phyloP scores from a whole-genome alignment of 1,139 yeast genomes.

The Saccharomycopsis hybrid region DNA sequence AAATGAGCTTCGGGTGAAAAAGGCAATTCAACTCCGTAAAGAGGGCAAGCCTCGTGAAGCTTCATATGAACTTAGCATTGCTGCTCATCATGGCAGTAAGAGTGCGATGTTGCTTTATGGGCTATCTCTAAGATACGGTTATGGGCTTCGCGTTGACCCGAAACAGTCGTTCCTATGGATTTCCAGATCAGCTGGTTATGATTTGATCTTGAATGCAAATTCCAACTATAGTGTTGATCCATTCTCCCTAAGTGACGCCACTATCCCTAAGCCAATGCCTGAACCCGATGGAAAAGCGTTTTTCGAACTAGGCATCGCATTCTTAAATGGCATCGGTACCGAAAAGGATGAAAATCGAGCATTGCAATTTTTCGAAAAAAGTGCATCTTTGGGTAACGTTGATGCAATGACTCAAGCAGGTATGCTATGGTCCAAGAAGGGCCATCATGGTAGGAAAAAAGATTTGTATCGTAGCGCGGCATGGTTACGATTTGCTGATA shows the following conservation, averaged over 20 bases:
- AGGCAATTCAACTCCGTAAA: conserved; percentile 34
- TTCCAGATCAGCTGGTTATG: conserved; percentile 38
- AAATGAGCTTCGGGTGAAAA: conserved; percentile 31
- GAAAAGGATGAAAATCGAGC: conserved; percentile 53
- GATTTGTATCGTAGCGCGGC: conserved; percentile 62
- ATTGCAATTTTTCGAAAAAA: conserved; percentile 52
- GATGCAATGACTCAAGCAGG: conserved; percentile 73
- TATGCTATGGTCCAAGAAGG: conserved; percentile 55
- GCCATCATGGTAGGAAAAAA: conserved; percentile 47
- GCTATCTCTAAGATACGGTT: conserved; percentile 60
- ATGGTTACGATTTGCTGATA: conserved; percentile 63
- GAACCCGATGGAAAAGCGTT: conserved; percentile 36
- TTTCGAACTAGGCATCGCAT: conserved; percentile 57
- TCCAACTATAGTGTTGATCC: conserved; percentile 30
- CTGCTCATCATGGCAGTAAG: conserved; percentile 41
- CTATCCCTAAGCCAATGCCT: conserved; percentile 26
- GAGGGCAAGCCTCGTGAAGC: conserved; percentile 44
- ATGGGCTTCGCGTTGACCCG: conserved; percentile 61
- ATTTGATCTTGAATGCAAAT: conserved; percentile 26
- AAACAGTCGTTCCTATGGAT: conserved; percentile 57
- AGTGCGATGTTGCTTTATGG: conserved; percentile 73
- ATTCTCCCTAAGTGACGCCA: conserved; percentile 24
- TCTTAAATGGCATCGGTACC: conserved; percentile 55
- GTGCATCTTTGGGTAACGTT: conserved; percentile 63
- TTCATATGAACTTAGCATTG: conserved; percentile 41